Conservation (phyloP, 1,284 basidiomycete genomes). For the Rhodotorula sp. region DNA sequence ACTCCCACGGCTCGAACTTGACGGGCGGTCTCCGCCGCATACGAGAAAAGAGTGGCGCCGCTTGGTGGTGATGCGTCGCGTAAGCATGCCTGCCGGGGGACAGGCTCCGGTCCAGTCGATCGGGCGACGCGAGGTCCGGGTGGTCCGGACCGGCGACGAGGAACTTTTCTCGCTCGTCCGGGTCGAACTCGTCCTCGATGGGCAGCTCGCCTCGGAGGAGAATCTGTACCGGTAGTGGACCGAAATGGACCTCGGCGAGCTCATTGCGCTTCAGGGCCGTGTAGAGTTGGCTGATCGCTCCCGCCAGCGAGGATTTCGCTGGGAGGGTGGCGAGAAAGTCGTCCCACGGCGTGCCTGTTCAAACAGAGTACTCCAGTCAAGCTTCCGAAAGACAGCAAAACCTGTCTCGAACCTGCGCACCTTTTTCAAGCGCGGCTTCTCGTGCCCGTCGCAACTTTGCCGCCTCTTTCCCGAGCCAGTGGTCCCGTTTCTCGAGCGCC, state of each 20-base stretch:
- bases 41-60: constrained; percentile 36
- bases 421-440: constrained; percentile 55
- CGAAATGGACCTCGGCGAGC: constrained; percentile 32
- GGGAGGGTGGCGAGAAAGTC: constrained; percentile 26
- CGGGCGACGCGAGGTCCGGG: constrained; percentile 57
- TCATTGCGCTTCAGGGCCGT: constrained; percentile 25
- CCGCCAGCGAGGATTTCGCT: constrained; percentile 28
- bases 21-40: constrained; percentile 32
- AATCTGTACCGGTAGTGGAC: constrained; percentile 31
- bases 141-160: constrained; percentile 43
- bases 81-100: constrained; percentile 19
- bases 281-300: constrained; percentile 34
- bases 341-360: constrained; percentile 12
- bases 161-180: constrained; percentile 15
- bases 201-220: constrained; percentile 40
- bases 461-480: constrained; percentile 72
- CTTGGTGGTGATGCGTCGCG: constrained; percentile 6
- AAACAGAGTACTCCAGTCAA: background rate
- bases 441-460: constrained; percentile 65
- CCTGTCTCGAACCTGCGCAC: constrained; percentile 9
- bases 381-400: too few relatives aligned
- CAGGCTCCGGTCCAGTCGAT: constrained; percentile 32
- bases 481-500: constrained; percentile 76
- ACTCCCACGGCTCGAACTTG: constrained; percentile 83
- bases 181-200: constrained; percentile 27